Percentiles rank a stretch among this genome's conserved stretches.
Conservation (phyloP, 2,329 filamentous ascomycete species). For the Ceratocystis smalleyi region DNA sequence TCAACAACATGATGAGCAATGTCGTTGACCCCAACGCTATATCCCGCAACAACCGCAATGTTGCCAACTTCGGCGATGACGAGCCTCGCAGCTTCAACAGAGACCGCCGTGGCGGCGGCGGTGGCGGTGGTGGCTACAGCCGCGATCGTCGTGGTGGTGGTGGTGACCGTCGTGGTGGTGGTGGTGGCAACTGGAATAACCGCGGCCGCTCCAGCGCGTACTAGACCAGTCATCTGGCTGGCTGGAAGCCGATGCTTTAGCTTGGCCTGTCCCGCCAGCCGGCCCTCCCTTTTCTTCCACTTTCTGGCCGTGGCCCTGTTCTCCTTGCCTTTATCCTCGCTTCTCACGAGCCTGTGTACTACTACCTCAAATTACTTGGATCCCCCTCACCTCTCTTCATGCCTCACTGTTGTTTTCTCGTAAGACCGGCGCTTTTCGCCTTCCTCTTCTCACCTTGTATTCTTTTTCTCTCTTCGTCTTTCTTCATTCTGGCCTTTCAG, state of each 20-base stretch:
- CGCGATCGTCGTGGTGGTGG: constrained; percentile 10
- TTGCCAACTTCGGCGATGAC: constrained; percentile 14
- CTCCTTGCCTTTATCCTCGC: background rate
- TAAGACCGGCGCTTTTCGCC: background rate
- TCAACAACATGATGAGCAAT: constrained; percentile 10
- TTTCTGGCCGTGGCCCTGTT: background rate
- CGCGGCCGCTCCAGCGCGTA: constrained; percentile 6
- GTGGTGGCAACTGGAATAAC: background rate
- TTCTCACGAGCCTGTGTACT: constrained; percentile 3
- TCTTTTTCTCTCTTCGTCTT: constrained; percentile 5
- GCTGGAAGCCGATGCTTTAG: too few relatives aligned
- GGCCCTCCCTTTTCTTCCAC: background rate
- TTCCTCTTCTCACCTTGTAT: background rate
- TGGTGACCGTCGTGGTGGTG: constrained; percentile 5
- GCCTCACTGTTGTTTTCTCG: background rate
- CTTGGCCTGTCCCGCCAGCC: background rate
- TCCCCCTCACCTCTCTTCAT: background rate
- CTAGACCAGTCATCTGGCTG: background rate
- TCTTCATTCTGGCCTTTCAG: constrained; percentile 6
- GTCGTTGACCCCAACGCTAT: constrained; percentile 12
- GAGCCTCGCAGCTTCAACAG: constrained; percentile 14
- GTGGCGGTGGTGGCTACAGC: constrained; percentile 11
- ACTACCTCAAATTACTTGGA: background rate
- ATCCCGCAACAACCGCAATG: constrained; percentile 1
- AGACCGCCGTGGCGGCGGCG: constrained; percentile 15